Evolutionary conservation across 106 monocot genomes (phyloP).

Genomic region (Apostasia shenzhenica): DNA sequence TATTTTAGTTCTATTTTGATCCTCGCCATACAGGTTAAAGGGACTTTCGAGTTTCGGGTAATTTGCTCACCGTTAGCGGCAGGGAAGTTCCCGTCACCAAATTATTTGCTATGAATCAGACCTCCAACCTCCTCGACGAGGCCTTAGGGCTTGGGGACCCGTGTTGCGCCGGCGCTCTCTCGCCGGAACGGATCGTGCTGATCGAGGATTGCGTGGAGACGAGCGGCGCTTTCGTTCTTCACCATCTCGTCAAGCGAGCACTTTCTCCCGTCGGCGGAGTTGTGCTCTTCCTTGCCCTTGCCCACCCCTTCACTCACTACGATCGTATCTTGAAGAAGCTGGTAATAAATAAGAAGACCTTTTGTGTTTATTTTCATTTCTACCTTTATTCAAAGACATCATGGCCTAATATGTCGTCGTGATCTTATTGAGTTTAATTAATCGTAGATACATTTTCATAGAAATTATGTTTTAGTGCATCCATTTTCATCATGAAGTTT

Average conservation of each 20-base stretch:
- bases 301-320: conserved; percentile 82
- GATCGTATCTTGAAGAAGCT: conserved; percentile 75
- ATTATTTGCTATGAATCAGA: neutral
- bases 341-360: conserved; percentile 16
- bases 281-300: conserved; percentile 55
- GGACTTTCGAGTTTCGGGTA: no score
- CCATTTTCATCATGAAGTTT: no score
- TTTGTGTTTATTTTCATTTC: neutral
- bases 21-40: no score
- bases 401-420: neutral
- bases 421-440: neutral
- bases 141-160: conserved; percentile 30
- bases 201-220: conserved; percentile 88
- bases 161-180: neutral
- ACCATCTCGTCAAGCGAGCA: conserved; percentile 54
- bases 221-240: conserved; percentile 69
- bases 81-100: no score
- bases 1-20: no score
- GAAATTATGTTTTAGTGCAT: neutral
- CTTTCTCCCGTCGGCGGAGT: conserved; percentile 22
- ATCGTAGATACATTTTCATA: neutral
- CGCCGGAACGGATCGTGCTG: conserved; percentile 35
- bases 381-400: conserved; percentile 22
- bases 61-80: no score
- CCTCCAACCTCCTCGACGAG: conserved; percentile 58